Base-by-base conservation (phyloP, 1,139 yeast genomes). In the Candida labiduridarum region DNA sequence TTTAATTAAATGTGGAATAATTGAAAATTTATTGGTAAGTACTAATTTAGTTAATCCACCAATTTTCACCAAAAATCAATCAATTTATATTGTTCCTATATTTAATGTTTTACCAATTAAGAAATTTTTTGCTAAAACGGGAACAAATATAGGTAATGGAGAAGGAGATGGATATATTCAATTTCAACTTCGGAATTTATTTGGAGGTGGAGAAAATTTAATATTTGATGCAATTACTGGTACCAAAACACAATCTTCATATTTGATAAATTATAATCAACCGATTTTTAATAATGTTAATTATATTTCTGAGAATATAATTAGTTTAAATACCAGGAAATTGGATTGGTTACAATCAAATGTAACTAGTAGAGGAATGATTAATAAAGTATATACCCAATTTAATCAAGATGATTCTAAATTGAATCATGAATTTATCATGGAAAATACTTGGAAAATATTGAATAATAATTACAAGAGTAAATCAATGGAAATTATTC, bases 61-160 rank as follows among this genome's bases (percentile, higher is more conserved):
- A 56, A 33, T 58, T 8, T 55, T 57, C 34, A 38, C 45, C 30
- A 43, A 40, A 22, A 27, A 39, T 3, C 22, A 19, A 18, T 25
- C 46, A 3, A 49, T 83, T 11, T 76, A 77, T 25, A 59, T 87
- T 12, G 76, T 78, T 0, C 87, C 91, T 0, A 75, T 78, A n/a
- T 67, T 87, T 52, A 77, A 80, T 48, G 58, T 87, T 2, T 54
- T 76, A 11, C 95, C 95, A 0, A 78, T 80, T 2, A 85, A 87
- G 57, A 77, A 74, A 57, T 86, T 88, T 61, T 80, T 80, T 54
- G 91, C 95, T 53, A 87, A 86, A 61, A 89, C 96, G 1, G 97
- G 97, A n/a, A 92, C 97, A 5, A 91, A 88, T 66, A 82, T 92
- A 4, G 97, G 97, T 2, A 92, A 92, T 63, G 96, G 96, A 27